Evolutionary conservation across 2,329 filamentous ascomycete species (phyloP), one percentile per base, ranked within the genome.

Genomic region (Pseudogymnoascus sp.): DNA sequence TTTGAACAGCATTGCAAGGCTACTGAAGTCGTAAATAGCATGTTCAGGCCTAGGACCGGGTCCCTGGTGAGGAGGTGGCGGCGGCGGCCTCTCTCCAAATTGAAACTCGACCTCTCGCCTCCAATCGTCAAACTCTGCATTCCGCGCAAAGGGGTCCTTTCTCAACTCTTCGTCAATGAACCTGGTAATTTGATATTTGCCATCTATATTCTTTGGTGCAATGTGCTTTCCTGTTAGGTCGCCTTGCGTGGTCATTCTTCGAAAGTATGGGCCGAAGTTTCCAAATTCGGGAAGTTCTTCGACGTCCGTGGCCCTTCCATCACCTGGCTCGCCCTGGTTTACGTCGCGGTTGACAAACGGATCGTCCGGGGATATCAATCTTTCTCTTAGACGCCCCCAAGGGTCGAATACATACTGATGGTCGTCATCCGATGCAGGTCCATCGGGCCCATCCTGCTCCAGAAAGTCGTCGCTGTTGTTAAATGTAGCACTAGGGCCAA

Each of bases 51-150:
- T 13, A 3, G 48, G 29, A 21, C 29, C 48, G 2, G 48, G 48
- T 10, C 48, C 48, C 3, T 33, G 29, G 21, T 29, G 33, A 18
- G 48, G 48, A 35, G 33, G 21, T 33, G 35, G 33, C 18, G 21
- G 18, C 33, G 37, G 35, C 7, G 58, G 58, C 35, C 7, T 31
- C 8, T 39, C 25, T 10, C 58, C 58, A 27, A 55, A 55, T 35
- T 55, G 48, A 59, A 59, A 40, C 35, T 59, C 35, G 58, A 37
- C 37, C 21, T 40, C 58, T n/a, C 12, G 13, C 15, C 58, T 39
- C 37, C 58, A 37, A 35, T 40, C 58, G 35, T 37, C 18, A 10
- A 27, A 27, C 5, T 29, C 18, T 12, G 10, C 12, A 12, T 59
- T 18, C 35, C 33, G 12, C 37, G n/a, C 58, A 13, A 5, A 39